Evolutionary conservation across 805 yeast species (phyloP).

Genomic region (Phaffomyces thermotolerans): DNA sequence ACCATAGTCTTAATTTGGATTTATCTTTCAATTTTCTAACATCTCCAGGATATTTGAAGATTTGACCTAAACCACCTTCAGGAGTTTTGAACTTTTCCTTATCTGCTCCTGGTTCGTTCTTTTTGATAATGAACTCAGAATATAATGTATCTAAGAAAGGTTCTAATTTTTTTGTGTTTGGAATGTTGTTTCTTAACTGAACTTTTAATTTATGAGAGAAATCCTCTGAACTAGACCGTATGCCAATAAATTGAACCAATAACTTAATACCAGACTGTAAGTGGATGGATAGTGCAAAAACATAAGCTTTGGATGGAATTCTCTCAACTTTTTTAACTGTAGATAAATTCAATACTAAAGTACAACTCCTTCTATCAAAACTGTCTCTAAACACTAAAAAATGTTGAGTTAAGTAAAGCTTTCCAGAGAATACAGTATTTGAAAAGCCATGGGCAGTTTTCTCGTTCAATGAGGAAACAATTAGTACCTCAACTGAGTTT

Average conservation of each 20-base stretch:
- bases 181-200: conserved; percentile 54
- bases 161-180: conserved; percentile 52
- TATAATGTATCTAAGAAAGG: conserved; percentile 67
- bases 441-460: conserved; percentile 12
- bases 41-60: conserved; percentile 86
- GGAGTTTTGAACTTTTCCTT: conserved; percentile 46
- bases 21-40: conserved; percentile 70
- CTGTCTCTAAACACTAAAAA: conserved; percentile 70
- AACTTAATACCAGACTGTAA: conserved; percentile 60
- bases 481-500: conserved; percentile 55
- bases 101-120: conserved; percentile 28
- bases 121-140: conserved; percentile 75
- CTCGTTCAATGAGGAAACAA: conserved; percentile 22
- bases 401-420: conserved; percentile 64
- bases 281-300: conserved; percentile 68
- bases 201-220: conserved; percentile 66
- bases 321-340: conserved; percentile 82
- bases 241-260: conserved; percentile 68
- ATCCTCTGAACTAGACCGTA: conserved; percentile 69
- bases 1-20: conserved; percentile 87
- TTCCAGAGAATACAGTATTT: conserved; percentile 46
- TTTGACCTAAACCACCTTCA: conserved; percentile 79
- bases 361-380: conserved; percentile 60
- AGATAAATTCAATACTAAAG: conserved; percentile 64
- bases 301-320: conserved; percentile 65